These are phyloP conservation scores for Salvia hispanica DNA, from an alignment of 257 asterid species.

Conservation along the genomic window DNA sequence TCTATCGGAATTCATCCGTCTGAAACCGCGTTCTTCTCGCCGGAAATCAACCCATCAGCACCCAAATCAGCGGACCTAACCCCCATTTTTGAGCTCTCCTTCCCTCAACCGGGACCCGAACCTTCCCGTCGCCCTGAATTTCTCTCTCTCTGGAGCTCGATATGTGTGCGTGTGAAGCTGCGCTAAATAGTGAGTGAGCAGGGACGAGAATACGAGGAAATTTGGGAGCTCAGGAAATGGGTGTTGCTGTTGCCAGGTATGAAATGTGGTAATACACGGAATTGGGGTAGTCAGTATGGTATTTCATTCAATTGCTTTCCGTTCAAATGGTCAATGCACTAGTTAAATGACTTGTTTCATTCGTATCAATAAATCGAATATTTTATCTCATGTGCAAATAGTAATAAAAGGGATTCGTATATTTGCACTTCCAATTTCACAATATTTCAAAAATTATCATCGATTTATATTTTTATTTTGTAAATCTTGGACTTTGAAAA, in stretches of 20 bases:
- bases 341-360: too few relatives aligned
- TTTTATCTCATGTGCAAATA: too few relatives aligned
- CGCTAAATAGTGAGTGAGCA: background rate
- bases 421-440: too few relatives aligned
- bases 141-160: conserved; percentile 1
- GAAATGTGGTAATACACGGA: conserved; percentile 1
- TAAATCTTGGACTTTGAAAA: too few relatives aligned
- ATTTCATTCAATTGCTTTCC: too few relatives aligned
- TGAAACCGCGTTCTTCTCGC: conserved; percentile 6
- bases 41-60: conserved; percentile 21
- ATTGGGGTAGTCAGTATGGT: background rate
- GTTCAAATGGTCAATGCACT: too few relatives aligned
- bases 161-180: conserved; percentile 4
- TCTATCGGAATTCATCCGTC: conserved; percentile 8
- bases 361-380: too few relatives aligned
- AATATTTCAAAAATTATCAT: too few relatives aligned
- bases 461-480: too few relatives aligned
- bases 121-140: background rate
- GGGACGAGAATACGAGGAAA: background rate
- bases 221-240: background rate
- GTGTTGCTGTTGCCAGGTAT: conserved; percentile 9
- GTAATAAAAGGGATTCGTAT: too few relatives aligned
- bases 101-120: conserved; percentile 14
- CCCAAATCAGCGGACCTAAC: background rate
- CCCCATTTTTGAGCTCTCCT: background rate